Conservation (phyloP, 73 alveolate species). For the Paramecium sonneborni region DNA sequence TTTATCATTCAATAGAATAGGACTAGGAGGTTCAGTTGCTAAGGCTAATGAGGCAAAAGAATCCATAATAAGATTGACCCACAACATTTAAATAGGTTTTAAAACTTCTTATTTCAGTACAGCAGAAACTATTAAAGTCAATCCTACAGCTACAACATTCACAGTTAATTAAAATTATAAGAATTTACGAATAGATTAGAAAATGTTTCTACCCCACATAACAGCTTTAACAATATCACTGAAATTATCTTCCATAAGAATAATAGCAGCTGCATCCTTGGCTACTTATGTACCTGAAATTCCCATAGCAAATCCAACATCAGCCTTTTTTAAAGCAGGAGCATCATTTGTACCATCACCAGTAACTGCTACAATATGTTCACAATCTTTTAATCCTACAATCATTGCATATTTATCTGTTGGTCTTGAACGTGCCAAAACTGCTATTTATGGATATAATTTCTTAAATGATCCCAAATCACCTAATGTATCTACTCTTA, state of each 20-base stretch:
- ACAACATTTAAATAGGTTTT: slow-evolving; percentile 84
- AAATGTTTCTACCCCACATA: slow-evolving; percentile 96
- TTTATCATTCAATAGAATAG: slow-evolving; percentile 75
- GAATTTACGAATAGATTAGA: slow-evolving; percentile 89
- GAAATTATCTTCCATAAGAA: slow-evolving; percentile 96
- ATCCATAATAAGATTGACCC: slow-evolving; percentile 96
- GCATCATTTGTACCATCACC: slow-evolving; percentile 97
- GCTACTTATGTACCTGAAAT: slow-evolving; percentile 98
- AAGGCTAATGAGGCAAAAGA: slow-evolving; percentile 94
- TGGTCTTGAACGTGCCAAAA: slow-evolving; percentile 92
- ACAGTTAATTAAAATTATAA: slow-evolving; percentile 92
- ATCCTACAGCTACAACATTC: slow-evolving; percentile 90
- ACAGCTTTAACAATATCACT: slow-evolving; percentile 93
- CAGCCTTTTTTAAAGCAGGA: slow-evolving; percentile 92
- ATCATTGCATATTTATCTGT: slow-evolving; percentile 90
- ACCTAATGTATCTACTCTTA: slow-evolving; percentile 78
- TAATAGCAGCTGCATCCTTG: slow-evolving; percentile 97
- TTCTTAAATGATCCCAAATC: slow-evolving; percentile 72
- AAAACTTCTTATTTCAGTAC: slow-evolving; percentile 89
- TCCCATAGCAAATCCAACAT: slow-evolving; percentile 95
- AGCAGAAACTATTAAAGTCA: slow-evolving; percentile 91
- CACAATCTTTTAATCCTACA: slow-evolving; percentile 85
- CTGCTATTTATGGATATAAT: slow-evolving; percentile 72
- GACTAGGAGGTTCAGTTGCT: slow-evolving; percentile 97
- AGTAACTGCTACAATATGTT: slow-evolving; percentile 93